Conservation (phyloP, 2,329 filamentous ascomycete genomes). For the Calonectria pteridis region DNA sequence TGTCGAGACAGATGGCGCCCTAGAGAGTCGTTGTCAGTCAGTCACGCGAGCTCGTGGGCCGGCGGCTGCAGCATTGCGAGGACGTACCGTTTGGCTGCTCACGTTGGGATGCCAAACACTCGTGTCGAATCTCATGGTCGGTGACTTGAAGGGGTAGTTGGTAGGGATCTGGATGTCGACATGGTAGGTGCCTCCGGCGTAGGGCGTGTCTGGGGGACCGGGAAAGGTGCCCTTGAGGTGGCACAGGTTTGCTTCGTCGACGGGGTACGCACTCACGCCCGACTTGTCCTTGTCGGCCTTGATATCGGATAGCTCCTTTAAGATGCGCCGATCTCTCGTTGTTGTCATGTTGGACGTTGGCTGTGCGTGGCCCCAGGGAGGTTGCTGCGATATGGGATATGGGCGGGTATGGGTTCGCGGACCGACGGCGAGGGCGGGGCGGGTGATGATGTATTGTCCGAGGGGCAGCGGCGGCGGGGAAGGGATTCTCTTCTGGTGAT, state of each 20-base stretch:
- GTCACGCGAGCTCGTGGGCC: constrained; percentile 4
- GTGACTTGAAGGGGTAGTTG: constrained; percentile 94
- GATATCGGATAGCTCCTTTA: constrained; percentile 84
- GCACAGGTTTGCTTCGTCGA: constrained; percentile 78
- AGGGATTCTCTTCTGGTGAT: background rate
- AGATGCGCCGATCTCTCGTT: constrained; percentile 70
- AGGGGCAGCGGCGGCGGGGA: background rate
- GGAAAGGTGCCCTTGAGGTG: constrained; percentile 86
- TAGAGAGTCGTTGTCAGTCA: constrained; percentile 54
- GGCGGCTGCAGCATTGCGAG: background rate
- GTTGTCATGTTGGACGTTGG: constrained; percentile 62
- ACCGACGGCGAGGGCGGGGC: background rate
- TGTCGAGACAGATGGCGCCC: constrained; percentile 98
- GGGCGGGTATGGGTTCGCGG: background rate
- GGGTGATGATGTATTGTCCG: background rate
- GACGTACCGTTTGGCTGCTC: constrained; percentile 87
- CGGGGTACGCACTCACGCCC: constrained; percentile 77
- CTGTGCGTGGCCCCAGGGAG: background rate
- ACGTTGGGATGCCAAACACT: constrained; percentile 98
- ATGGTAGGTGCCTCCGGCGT: constrained; percentile 84
- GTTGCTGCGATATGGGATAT: background rate
- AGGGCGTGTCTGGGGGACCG: constrained; percentile 92
- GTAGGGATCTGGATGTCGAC: constrained; percentile 90
- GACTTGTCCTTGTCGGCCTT: constrained; percentile 78
- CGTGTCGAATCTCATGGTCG: constrained; percentile 90